phyloP scores from a whole-genome alignment of 768 basidiomycete genomes.

The Punctularia strigosozonata region DNA sequence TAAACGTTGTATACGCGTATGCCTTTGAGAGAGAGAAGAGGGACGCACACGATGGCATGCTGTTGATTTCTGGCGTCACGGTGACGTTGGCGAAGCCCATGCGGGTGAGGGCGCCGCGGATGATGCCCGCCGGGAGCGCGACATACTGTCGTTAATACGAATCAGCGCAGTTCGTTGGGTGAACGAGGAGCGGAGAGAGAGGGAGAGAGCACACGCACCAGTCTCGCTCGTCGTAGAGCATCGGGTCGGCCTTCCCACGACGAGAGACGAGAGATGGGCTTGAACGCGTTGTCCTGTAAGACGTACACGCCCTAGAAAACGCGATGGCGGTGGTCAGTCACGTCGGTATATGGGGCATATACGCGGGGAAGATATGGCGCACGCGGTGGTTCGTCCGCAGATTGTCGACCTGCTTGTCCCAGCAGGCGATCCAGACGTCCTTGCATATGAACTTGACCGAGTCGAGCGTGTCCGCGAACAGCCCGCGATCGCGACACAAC shows the following conservation, averaged over 20 bases:
- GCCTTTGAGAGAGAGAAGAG: background rate
- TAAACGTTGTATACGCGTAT: background rate
- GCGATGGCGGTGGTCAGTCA: background rate
- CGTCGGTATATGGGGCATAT: background rate
- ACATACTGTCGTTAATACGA: slow-evolving; percentile 46
- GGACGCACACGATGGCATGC: slow-evolving; percentile 74
- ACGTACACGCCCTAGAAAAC: slow-evolving; percentile 75
- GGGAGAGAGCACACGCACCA: slow-evolving; percentile 32
- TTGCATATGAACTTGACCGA: slow-evolving; percentile 94
- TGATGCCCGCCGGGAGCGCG: slow-evolving; percentile 72
- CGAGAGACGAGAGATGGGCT: slow-evolving; percentile 70
- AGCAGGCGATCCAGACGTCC: slow-evolving; percentile 85
- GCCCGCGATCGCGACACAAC: slow-evolving; percentile 59
- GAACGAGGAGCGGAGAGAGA: background rate
- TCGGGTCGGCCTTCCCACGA: slow-evolving; percentile 71
- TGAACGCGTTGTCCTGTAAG: slow-evolving; percentile 85
- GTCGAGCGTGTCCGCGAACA: slow-evolving; percentile 78
- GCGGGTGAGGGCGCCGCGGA: slow-evolving; percentile 70
- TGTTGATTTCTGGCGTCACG: slow-evolving; percentile 68
- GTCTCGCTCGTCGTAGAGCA: slow-evolving; percentile 54
- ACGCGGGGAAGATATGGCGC: slow-evolving; percentile 13
- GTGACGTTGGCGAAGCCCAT: slow-evolving; percentile 67
- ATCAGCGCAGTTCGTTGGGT: background rate
- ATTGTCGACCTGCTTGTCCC: slow-evolving; percentile 95
- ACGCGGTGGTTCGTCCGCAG: slow-evolving; percentile 90